A percentile compares a stretch with the other conserved stretches of the same genome.
Conservation (phyloP, 208 protist genomes). For the Vickermania ingenoplastis region DNA sequence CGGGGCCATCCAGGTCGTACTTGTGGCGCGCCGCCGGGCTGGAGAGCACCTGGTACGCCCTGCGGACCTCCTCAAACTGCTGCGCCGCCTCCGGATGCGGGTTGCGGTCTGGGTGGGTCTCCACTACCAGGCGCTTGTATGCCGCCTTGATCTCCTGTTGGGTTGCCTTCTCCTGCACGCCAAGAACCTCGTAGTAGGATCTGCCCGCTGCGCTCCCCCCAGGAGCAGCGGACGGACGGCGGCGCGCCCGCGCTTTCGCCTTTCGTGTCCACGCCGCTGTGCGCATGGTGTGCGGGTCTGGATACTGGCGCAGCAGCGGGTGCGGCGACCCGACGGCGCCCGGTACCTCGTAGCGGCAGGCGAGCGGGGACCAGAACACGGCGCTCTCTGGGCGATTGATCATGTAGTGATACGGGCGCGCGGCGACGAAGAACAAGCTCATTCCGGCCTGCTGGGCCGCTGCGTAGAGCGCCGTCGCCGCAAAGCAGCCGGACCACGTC, state of each 20-base stretch:
- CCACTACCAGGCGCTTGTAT: neutral
- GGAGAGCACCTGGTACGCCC: conserved; percentile 96
- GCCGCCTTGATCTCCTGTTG: neutral
- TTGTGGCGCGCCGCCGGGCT: conserved; percentile 92
- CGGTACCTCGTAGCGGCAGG: conserved; percentile 33
- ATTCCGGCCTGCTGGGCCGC: conserved; percentile 59
- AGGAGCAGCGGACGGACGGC: too few species aligned
- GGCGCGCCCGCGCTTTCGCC: neutral
- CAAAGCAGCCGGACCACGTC: conserved; percentile 48
- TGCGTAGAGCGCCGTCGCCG: conserved; percentile 45
- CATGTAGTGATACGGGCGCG: conserved; percentile 33
- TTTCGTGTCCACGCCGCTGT: conserved; percentile 36
- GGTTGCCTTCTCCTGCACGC: conserved; percentile 3
- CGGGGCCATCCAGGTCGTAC: conserved; percentile 96
- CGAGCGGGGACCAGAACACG: conserved; percentile 22
- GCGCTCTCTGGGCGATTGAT: conserved; percentile 22
- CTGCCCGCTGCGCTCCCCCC: conserved; percentile 5
- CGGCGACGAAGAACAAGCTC: conserved; percentile 27
- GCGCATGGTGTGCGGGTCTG: conserved; percentile 16
- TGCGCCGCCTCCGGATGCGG: conserved; percentile 61
- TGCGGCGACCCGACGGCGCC: conserved; percentile 13
- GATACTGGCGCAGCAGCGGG: conserved; percentile 23
- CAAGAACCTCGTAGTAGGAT: conserved; percentile 2
- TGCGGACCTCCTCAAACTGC: conserved; percentile 86
- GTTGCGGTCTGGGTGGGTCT: conserved; percentile 13